These are phyloP conservation scores for Wickerhamomyces hampshirensis DNA, from an alignment of 805 yeast species.

Conservation along the genomic window DNA sequence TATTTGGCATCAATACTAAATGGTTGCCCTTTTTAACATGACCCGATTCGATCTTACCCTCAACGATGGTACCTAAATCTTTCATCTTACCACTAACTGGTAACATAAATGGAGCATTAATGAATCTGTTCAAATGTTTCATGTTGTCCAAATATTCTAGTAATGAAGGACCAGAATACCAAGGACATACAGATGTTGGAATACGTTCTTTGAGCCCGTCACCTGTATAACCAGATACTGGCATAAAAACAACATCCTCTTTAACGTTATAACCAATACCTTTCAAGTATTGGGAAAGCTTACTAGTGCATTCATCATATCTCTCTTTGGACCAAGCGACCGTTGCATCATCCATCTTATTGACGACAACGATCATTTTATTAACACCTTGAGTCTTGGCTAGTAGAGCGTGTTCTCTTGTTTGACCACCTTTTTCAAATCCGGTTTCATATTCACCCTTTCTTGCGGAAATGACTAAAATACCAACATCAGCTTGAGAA, in stretches of 20 bases:
- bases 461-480: conserved; percentile 95
- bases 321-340: conserved; percentile 95
- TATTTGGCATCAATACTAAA: conserved; percentile 91
- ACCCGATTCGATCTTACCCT: conserved; percentile 98
- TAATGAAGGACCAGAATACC: conserved; percentile 92
- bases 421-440: conserved; percentile 98
- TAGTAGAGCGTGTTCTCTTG: conserved; percentile 94
- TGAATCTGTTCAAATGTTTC: conserved; percentile 77
- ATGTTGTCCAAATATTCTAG: conserved; percentile 84
- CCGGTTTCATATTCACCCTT: conserved; percentile 99
- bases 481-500: conserved; percentile 98
- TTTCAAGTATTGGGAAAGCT: conserved; percentile 71
- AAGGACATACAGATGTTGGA: conserved; percentile 65
- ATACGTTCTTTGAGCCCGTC: conserved; percentile 92
- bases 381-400: conserved; percentile 99
- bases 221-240: conserved; percentile 97
- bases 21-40: conserved; percentile 74
- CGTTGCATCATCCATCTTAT: conserved; percentile 99
- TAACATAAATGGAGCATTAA: conserved; percentile 95
- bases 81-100: conserved; percentile 94
- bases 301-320: conserved; percentile 89
- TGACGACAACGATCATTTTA: conserved; percentile 86
- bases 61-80: conserved; percentile 95
- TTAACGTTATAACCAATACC: conserved; percentile 84
- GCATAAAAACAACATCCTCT: conserved; percentile 88